Base-by-base conservation (phyloP, 1,284 basidiomycete genomes). In the Mycena citricolor region DNA sequence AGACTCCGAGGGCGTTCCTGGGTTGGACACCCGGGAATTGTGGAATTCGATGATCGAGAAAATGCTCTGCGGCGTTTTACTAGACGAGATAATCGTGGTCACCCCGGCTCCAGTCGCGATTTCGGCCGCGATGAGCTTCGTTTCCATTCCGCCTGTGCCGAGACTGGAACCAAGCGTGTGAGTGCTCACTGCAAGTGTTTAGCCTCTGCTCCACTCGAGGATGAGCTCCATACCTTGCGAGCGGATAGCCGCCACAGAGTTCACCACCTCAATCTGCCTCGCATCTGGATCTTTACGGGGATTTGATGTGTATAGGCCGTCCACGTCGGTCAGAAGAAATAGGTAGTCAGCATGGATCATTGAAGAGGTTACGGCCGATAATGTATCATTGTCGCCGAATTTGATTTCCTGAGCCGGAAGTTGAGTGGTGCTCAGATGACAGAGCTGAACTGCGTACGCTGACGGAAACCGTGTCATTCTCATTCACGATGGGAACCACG, bases 81-180 rank as follows among this genome's bases (percentile, higher is more conserved):
- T 91, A 24, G 89, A 87, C 37, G 85, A 82, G 57, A 99, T 90
- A 32, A 98, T 78, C 0, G 95, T 97, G 1, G 91, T 86, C n/a
- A 97, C 93, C 4, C 97, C 95, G 0, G 94, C 95, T 0, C 86
- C 94, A 0, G 90, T 97, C 1, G 95, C 94, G 12, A 99, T 90
- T 62, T 99, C 97, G 0, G 97, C 95, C 1, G 95, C 95, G 52
- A 99, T 97, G 49, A 99, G 81, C 62, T 99, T 99, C 5, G 97
- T 99, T 68, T 97, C 93, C 97, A 99, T 99, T 5, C 97, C 97
- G 1, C 95, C 97, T 2, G 97, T 99, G 0, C 95, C 97, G 10
- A 99, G 77, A 52, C 80, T 90, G 1, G 92, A 94, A 0, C 95
- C 97, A 5, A 95, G 74, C 0, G 94, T 97, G 3, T 82, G 81